phyloP scores from a whole-genome alignment of 306 rosid genomes.

The Fragaria iinumae region DNA sequence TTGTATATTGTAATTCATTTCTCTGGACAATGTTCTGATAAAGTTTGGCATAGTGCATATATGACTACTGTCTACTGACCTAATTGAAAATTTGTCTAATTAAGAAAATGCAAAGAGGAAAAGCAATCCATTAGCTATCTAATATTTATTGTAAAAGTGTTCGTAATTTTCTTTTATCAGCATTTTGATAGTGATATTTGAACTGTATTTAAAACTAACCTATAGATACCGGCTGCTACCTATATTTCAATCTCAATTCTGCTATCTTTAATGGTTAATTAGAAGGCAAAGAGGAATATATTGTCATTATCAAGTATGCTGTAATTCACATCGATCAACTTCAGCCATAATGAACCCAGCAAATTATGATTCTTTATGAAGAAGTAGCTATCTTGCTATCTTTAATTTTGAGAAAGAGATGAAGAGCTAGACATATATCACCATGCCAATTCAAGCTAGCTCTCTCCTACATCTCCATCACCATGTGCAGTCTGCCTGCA shows the following conservation, averaged over 20 bases:
- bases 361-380: neutral
- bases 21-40: neutral
- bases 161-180: too few species aligned
- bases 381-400: neutral
- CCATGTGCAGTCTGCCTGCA: too few species aligned
- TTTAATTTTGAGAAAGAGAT: neutral
- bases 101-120: too few species aligned
- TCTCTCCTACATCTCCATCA: neutral
- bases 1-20: neutral
- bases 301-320: neutral
- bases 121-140: too few species aligned
- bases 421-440: neutral
- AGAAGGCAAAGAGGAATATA: neutral
- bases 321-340: neutral
- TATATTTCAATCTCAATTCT: too few species aligned
- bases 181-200: neutral
- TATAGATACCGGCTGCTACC: too few species aligned
- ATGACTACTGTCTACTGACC: too few species aligned
- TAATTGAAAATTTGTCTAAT: too few species aligned
- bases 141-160: too few species aligned
- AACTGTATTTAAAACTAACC: too few species aligned
- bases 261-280: neutral
- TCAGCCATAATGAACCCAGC: neutral
- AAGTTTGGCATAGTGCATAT: neutral
- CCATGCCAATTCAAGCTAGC: neutral